Evolutionary conservation across 768 basidiomycete genomes (phyloP).

Genomic region (Lepiota subincarnata): DNA sequence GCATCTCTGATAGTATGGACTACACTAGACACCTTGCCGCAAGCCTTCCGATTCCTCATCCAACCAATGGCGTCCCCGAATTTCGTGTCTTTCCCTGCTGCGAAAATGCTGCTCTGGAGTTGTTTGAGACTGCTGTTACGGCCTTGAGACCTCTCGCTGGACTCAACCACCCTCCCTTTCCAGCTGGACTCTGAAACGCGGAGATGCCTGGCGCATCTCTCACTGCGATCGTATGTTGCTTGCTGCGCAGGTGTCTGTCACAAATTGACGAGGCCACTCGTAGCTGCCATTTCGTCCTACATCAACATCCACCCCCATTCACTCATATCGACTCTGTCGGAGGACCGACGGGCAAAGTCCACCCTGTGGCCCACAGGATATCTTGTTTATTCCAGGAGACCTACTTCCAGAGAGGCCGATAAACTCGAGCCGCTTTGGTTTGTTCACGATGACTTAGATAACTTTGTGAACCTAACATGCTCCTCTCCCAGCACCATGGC

Average conservation of each 20-base stretch:
- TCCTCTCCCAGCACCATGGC: conserved; percentile 37
- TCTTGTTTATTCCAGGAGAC: conserved; percentile 41
- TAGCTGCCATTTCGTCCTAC: conserved; percentile 54
- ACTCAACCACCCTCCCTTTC: conserved; percentile 41
- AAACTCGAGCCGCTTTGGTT: conserved; percentile 46
- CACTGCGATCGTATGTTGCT: no score
- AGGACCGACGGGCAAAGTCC: conserved; percentile 49
- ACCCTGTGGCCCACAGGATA: conserved; percentile 38
- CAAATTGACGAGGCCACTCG: no score
- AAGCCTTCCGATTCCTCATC: background rate
- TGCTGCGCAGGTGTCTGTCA: no score
- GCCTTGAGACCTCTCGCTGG: no score
- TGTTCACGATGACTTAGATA: conserved; percentile 11
- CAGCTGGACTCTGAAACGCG: conserved; percentile 38
- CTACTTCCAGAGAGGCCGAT: conserved; percentile 39
- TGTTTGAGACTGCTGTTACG: conserved; percentile 83
- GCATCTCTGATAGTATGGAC: conserved; percentile 39
- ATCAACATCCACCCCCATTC: conserved; percentile 42
- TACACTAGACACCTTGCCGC: background rate
- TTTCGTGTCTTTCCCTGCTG: conserved; percentile 85
- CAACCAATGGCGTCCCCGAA: conserved; percentile 29
- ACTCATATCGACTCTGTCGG: conserved; percentile 46
- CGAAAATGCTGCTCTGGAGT: conserved; percentile 64
- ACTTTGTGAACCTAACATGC: background rate
- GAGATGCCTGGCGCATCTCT: conserved; percentile 24